Evolutionary conservation across 441 rosid species (phyloP).

Genomic region (Omphalea diandra): DNA sequence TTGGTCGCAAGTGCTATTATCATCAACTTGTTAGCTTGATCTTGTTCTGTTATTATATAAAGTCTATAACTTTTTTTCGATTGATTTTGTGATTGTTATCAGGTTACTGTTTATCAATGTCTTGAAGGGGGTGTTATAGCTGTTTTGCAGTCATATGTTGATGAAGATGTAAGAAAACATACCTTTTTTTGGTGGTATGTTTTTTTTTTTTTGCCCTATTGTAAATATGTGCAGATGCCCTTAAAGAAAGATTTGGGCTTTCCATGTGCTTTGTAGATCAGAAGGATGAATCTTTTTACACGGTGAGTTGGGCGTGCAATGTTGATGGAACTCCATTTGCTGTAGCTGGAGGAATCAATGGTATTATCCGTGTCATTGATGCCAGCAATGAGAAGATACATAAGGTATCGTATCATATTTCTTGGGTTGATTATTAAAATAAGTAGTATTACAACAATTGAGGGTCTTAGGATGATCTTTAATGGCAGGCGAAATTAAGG

Average conservation of each 20-base stretch:
- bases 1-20: too few relatives aligned
- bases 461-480: neutral
- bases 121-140: conserved; percentile 87
- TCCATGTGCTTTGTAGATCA: conserved; percentile 62
- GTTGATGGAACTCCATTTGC: conserved; percentile 63
- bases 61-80: neutral
- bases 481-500: neutral
- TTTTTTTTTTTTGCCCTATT: neutral
- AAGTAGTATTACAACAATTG: neutral
- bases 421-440: neutral
- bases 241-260: conserved; percentile 31
- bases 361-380: conserved; percentile 83
- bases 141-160: conserved; percentile 76
- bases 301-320: conserved; percentile 87
- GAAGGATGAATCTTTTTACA: conserved; percentile 96
- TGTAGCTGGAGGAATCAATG: conserved; percentile 90
- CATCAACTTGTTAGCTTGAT: conserved; percentile 4
- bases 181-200: neutral
- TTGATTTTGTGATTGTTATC: conserved; percentile 9
- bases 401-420: conserved; percentile 50
- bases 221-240: neutral
- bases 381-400: conserved; percentile 73
- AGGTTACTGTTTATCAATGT: conserved; percentile 93
- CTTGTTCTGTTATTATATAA: neutral
- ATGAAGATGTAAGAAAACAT: conserved; percentile 77